Evolutionary conservation across 352 stramenopile species (phyloP).

Genomic region (Phytophthora tentaculata): DNA sequence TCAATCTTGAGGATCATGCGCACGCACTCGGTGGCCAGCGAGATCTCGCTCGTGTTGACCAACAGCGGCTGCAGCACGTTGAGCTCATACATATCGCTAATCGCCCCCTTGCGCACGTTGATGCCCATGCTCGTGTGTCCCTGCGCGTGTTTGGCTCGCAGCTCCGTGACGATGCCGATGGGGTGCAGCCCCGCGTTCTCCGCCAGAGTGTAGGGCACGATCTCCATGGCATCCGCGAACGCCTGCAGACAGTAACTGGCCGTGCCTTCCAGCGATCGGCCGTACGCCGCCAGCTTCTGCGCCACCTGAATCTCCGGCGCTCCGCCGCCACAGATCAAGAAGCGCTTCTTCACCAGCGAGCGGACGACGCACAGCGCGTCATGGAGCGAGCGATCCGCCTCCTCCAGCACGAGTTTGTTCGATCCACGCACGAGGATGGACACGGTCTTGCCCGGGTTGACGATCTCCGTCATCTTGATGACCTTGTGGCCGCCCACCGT

Average conservation of each 20-base stretch:
- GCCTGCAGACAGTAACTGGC: constrained; percentile 97
- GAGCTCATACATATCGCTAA: constrained; percentile 99
- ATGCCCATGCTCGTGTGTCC: constrained; percentile 95
- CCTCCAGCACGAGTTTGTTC: constrained; percentile 98
- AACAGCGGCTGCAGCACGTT: constrained; percentile 99
- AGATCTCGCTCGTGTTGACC: constrained; percentile 97
- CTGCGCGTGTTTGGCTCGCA: constrained; percentile 94
- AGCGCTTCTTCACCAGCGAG: constrained; percentile 98
- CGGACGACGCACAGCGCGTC: constrained; percentile 99
- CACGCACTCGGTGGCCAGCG: constrained; percentile 98
- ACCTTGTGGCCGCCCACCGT: constrained; percentile 96
- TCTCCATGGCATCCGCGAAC: constrained; percentile 97
- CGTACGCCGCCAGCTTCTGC: constrained; percentile 93
- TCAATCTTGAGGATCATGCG: constrained; percentile 99
- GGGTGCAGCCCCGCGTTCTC: constrained; percentile 99
- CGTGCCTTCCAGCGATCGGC: constrained; percentile 93
- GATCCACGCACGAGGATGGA: constrained; percentile 98
- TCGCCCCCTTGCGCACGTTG: constrained; percentile 95
- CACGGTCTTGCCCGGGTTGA: constrained; percentile 95
- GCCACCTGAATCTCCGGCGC: constrained; percentile 97
- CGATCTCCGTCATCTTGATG: constrained; percentile 98
- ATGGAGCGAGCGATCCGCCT: constrained; percentile 98
- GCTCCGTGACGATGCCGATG: constrained; percentile 98
- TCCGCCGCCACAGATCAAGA: constrained; percentile 97
- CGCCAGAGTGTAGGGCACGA: constrained; percentile 99